These are phyloP conservation scores for Rhododendron ovatum DNA, from an alignment of 148 eudicot species.

Conservation along the genomic window DNA sequence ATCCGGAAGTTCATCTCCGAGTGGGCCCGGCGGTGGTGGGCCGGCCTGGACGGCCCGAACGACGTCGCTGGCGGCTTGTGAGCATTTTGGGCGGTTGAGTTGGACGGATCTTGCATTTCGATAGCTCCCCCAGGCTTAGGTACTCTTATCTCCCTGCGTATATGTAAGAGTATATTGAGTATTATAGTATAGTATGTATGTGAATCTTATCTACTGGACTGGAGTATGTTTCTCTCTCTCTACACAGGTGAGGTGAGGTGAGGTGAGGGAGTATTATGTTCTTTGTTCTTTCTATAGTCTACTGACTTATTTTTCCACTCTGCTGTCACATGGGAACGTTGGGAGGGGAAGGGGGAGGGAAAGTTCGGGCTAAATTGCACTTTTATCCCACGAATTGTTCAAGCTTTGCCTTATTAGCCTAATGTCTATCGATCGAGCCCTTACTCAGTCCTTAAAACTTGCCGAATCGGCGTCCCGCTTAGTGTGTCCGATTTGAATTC, in stretches of 20 bases:
- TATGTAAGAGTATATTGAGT: neutral
- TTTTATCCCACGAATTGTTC: neutral
- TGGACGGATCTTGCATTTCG: conserved; percentile 27
- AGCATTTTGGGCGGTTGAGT: conserved; percentile 6
- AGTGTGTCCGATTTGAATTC: neutral
- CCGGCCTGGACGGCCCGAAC: conserved; percentile 15
- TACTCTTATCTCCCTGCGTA: neutral
- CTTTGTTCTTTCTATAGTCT: neutral
- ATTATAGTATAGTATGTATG: neutral
- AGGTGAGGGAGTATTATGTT: neutral
- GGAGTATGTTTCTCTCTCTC: neutral
- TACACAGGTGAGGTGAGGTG: neutral
- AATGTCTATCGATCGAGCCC: neutral
- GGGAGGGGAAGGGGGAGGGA: neutral
- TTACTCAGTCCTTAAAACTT: neutral
- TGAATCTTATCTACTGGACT: neutral
- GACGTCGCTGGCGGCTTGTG: conserved; percentile 6
- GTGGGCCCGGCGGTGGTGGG: conserved; percentile 55
- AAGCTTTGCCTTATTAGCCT: neutral
- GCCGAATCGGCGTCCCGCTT: neutral
- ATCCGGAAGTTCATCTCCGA: conserved; percentile 56
- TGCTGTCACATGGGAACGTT: conserved; percentile 14
- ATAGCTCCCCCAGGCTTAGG: neutral
- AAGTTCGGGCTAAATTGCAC: neutral
- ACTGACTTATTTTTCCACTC: neutral